phyloP scores from a whole-genome alignment of 768 basidiomycete species.

The Coprinopsis strossmayeri region DNA sequence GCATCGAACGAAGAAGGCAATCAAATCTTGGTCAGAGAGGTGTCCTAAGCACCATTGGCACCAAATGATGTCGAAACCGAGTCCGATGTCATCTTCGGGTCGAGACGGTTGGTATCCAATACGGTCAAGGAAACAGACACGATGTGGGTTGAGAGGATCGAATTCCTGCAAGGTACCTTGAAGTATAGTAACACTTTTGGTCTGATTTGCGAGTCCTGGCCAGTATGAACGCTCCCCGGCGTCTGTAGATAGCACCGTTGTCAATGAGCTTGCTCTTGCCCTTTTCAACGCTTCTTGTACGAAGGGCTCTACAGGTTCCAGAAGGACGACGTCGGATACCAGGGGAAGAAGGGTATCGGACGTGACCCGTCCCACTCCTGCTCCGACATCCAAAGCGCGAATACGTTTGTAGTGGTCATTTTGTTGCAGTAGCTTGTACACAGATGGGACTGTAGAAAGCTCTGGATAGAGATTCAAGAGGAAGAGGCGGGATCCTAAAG shows the following conservation, averaged over 20 bases:
- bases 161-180: slow-evolving; percentile 76
- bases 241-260: slow-evolving; percentile 6
- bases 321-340: slow-evolving; percentile 77
- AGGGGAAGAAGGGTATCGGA: slow-evolving; percentile 84
- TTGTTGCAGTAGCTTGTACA: slow-evolving; percentile 45
- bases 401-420: slow-evolving; percentile 12
- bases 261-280: slow-evolving; percentile 26
- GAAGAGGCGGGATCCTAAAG: slow-evolving; percentile 85
- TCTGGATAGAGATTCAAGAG: slow-evolving; percentile 76
- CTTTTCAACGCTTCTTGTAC: slow-evolving; percentile 59
- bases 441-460: slow-evolving; percentile 71
- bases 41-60: slow-evolving; percentile 97
- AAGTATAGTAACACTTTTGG: slow-evolving; percentile 74
- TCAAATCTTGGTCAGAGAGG: slow-evolving; percentile 69
- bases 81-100: slow-evolving; percentile 39
- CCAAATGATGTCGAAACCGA: slow-evolving; percentile 87
- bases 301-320: slow-evolving; percentile 83
- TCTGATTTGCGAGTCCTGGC: slow-evolving; percentile 58
- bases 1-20: slow-evolving; percentile 66
- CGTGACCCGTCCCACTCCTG: slow-evolving; percentile 92
- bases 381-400: slow-evolving; percentile 88
- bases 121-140: slow-evolving; percentile 49
- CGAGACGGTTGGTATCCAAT: slow-evolving; percentile 52
- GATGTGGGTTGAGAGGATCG: slow-evolving; percentile 54
- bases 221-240: slow-evolving; percentile 33